Percentiles rank a stretch among this genome's conserved stretches.
Conservation (phyloP, 331 rosid genomes). For the Acacia concinna region DNA sequence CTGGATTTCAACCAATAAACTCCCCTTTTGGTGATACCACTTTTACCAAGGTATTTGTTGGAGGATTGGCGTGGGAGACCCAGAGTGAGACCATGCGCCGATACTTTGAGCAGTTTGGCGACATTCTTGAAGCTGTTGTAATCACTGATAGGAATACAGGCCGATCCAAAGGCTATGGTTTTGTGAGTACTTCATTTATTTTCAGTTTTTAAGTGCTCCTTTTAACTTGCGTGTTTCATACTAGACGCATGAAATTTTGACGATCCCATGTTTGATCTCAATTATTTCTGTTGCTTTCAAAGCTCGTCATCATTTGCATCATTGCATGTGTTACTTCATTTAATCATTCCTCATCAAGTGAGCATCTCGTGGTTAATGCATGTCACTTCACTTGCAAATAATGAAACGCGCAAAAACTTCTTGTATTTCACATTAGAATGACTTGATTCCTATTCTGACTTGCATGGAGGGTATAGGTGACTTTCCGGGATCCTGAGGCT, state of each 20-base stretch:
- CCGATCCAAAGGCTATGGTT: constrained; percentile 98
- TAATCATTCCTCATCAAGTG: not conserved
- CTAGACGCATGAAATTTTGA: not conserved
- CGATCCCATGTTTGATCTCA: not conserved
- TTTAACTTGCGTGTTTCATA: not conserved
- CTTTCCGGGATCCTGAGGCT: constrained; percentile 95
- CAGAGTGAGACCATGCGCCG: constrained; percentile 91
- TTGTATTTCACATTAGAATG: constrained; percentile 40
- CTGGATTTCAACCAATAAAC: constrained; percentile 67
- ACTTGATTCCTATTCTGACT: constrained; percentile 62
- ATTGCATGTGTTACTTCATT: not conserved
- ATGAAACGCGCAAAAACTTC: not conserved
- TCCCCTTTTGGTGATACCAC: constrained; percentile 98
- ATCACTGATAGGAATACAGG: constrained; percentile 90
- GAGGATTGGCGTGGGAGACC: constrained; percentile 99
- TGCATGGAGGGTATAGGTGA: constrained; percentile 98
- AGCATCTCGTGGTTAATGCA: not conserved
- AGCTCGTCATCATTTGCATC: not conserved
- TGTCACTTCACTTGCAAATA: not conserved
- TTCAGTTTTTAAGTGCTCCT: not conserved
- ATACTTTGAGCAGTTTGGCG: constrained; percentile 81
- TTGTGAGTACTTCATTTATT: constrained; percentile 67
- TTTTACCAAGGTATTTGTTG: constrained; percentile 92
- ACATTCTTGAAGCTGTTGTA: constrained; percentile 96
- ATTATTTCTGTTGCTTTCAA: not conserved